phyloP scores from a whole-genome alignment of 257 asterid genomes.

The Striga asiatica region DNA sequence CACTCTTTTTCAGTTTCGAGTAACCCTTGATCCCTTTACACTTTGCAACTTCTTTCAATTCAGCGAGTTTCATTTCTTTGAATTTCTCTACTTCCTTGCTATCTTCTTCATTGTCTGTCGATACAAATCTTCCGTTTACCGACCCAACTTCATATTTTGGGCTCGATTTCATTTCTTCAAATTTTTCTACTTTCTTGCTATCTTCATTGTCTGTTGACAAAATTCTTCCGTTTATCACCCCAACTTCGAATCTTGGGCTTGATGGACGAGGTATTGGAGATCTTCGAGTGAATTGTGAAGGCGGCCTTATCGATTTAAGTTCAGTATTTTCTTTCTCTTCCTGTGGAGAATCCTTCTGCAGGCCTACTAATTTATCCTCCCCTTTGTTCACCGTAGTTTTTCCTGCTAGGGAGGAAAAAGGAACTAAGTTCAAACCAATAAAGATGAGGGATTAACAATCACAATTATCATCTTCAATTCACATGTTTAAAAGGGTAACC shows the following conservation, averaged over 20 bases:
- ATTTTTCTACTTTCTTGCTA: conserved; percentile 11
- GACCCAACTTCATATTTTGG: conserved; percentile 14
- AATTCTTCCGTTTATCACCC: conserved; percentile 1
- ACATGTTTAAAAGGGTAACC: too few species aligned
- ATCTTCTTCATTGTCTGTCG: not conserved
- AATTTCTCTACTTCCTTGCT: conserved; percentile 15
- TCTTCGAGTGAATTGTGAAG: conserved; percentile 42
- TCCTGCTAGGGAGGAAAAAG: conserved; percentile 26
- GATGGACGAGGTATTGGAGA: conserved; percentile 41
- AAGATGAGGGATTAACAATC: too few species aligned
- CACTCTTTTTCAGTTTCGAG: conserved; percentile 59
- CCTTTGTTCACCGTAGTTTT: conserved; percentile 17
- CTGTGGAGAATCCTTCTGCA: conserved; percentile 17
- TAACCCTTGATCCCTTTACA: conserved; percentile 61
- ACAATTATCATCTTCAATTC: too few species aligned
- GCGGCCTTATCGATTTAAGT: conserved; percentile 29
- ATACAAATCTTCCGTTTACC: too few species aligned
- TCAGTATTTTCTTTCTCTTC: conserved; percentile 23
- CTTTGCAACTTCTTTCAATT: conserved; percentile 59
- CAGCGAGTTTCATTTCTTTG: conserved; percentile 48
- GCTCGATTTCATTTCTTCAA: conserved; percentile 28
- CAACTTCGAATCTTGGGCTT: conserved; percentile 13
- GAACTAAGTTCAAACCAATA: too few species aligned
- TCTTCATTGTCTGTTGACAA: not conserved
- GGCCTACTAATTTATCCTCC: conserved; percentile 14